Evolutionary conservation across 495 filamentous ascomycete genomes (phyloP), one percentile per base, ranked within the genome.

Genomic region (Lasiosphaeris hirsuta): DNA sequence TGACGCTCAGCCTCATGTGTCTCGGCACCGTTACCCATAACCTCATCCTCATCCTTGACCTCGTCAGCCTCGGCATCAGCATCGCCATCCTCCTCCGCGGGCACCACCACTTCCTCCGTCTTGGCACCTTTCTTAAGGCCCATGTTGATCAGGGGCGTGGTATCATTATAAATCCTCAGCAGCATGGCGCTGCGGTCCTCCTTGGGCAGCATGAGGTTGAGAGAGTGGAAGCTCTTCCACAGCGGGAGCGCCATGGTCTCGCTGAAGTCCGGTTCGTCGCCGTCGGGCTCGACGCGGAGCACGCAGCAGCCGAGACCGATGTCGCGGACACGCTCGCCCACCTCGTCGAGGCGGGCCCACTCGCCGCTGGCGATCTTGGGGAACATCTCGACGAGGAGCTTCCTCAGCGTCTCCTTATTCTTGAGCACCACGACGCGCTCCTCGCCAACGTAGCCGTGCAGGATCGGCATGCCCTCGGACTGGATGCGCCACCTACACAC

Each of bases 131-230:
- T 74, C 69, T 82, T 80, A 23, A 80, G 68, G 36, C 72, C 61
- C 72, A 69, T 73, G 58, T 85, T 85, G 40, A 85, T 78, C 50
- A 97, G 74, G 3, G 87, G 89, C 2, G 86, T 84, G 18, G 82
- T 81, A 57, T 97, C 92, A 63, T 96, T 92, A 75, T 86, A 98
- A 37, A 98, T 78, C 36, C 94, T 84, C 54, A 96, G 79, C 63
- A 97, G 77, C 89, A 97, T 93, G 7, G 93, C 94, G 36, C 83
- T 87, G 34, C 94, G 84, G 46, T 98, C 94, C 66, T 98, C 94
- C 75, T 97, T 98, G 49, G 91, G 91, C 61, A 97, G 75, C 94
- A 98, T 98, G 40, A 98, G 82, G 70, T 97, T 98, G 50, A 96
- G 73, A 2, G 84, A 89, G 57, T 90, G 83, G 60, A 94, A 75